phyloP scores from a whole-genome alignment of 768 basidiomycete genomes.

The Suillus subluteus region DNA sequence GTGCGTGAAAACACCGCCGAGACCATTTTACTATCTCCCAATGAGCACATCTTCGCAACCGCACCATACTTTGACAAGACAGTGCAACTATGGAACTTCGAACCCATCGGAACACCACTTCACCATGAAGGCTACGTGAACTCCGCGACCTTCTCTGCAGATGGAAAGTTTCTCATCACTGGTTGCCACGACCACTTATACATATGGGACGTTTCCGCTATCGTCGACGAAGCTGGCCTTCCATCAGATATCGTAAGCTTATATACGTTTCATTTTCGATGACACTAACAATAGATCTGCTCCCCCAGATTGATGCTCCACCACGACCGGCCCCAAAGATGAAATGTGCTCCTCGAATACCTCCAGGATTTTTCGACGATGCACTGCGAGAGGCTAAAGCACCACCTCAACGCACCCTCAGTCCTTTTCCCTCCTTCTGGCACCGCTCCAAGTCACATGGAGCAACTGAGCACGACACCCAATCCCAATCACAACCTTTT shows the following conservation, averaged over 20 bases:
- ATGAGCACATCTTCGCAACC: neutral
- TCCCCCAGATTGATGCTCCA: neutral
- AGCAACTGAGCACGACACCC: neutral
- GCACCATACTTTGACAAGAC: neutral
- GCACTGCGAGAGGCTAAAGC: neutral
- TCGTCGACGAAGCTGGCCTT: no score
- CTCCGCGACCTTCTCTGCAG: neutral
- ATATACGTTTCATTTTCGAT: neutral
- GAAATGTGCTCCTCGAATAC: neutral
- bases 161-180: no score
- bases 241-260: neutral
- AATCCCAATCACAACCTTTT: neutral
- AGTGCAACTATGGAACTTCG: neutral
- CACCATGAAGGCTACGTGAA: neutral
- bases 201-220: no score
- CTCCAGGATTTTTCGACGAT: neutral
- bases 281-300: neutral
- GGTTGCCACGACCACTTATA: no score
- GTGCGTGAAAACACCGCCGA: rapidly evolving
- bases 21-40: neutral
- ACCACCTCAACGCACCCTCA: neutral
- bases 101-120: neutral
- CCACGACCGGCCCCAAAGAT: neutral
- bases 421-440: neutral
- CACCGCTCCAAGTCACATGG: neutral